phyloP scores from a whole-genome alignment of 2,329 filamentous ascomycete species.

The Trichoderma oligosporum region DNA sequence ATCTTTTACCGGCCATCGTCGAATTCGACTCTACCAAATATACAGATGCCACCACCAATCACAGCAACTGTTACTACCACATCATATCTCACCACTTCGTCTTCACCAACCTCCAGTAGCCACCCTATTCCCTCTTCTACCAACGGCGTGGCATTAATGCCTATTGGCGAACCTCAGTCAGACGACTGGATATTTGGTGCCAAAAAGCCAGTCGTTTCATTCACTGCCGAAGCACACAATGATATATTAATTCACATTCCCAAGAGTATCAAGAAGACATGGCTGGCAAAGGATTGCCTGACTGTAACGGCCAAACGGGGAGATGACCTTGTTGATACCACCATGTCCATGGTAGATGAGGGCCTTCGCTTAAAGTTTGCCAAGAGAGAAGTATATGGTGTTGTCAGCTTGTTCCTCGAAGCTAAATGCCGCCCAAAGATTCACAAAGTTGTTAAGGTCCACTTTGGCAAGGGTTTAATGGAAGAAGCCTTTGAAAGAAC shows the following conservation, averaged over 20 bases:
- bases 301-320: slow-evolving; percentile 52
- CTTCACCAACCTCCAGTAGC: slow-evolving; percentile 20
- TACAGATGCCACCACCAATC: slow-evolving; percentile 21
- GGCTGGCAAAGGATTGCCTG: slow-evolving; percentile 56
- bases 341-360: slow-evolving; percentile 45
- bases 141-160: slow-evolving; percentile 29
- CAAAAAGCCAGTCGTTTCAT: slow-evolving; percentile 33
- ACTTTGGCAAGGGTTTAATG: slow-evolving; percentile 52
- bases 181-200: slow-evolving; percentile 36
- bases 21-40: background rate
- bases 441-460: slow-evolving; percentile 57
- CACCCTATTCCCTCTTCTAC: slow-evolving; percentile 17
- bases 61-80: slow-evolving; percentile 24
- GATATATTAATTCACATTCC: slow-evolving; percentile 55
- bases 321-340: slow-evolving; percentile 45
- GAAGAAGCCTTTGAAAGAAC: slow-evolving; percentile 44
- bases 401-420: slow-evolving; percentile 55
- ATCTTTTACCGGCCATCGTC: slow-evolving; percentile 29
- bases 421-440: slow-evolving; percentile 58
- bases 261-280: slow-evolving; percentile 46
- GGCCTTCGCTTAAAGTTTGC: slow-evolving; percentile 52
- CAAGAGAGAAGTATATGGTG: slow-evolving; percentile 52
- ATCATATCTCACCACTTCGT: slow-evolving; percentile 19
- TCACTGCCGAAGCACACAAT: slow-evolving; percentile 38
- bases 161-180: slow-evolving; percentile 29